A percentile compares a stretch with the other conserved stretches of the same genome.
Conservation (phyloP, 805 yeast genomes). For the Yarrowia sp. region DNA sequence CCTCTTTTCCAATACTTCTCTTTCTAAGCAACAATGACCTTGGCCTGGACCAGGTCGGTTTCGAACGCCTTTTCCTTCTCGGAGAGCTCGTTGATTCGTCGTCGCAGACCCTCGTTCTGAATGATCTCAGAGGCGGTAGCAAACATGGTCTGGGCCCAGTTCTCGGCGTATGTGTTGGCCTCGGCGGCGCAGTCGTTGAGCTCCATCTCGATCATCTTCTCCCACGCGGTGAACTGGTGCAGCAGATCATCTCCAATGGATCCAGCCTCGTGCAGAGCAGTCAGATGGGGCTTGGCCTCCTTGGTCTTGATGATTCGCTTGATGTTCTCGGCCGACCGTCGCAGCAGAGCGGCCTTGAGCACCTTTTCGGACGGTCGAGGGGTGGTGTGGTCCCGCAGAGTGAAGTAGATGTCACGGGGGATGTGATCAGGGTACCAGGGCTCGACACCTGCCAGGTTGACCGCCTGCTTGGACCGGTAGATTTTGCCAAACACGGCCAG, state of each 20-base stretch:
- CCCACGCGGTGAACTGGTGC: conserved; percentile 79
- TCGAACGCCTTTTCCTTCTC: conserved; percentile 41
- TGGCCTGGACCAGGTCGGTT: conserved; percentile 36
- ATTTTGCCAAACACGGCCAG: conserved; percentile 71
- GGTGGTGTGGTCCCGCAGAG: conserved; percentile 58
- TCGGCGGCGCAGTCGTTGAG: conserved; percentile 76
- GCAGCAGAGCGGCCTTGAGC: conserved; percentile 68
- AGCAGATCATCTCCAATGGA: conserved; percentile 88
- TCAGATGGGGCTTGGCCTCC: conserved; percentile 75
- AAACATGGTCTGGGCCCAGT: conserved; percentile 81
- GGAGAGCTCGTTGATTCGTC: conserved; percentile 59
- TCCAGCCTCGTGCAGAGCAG: conserved; percentile 80
- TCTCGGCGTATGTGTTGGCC: conserved; percentile 73
- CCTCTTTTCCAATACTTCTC: background rate
- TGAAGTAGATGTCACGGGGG: conserved; percentile 67
- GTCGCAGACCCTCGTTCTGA: conserved; percentile 87
- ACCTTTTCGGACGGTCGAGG: conserved; percentile 79
- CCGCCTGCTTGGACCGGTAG: conserved; percentile 62
- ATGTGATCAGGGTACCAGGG: conserved; percentile 76
- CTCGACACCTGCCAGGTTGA: conserved; percentile 62
- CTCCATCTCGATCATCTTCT: conserved; percentile 81
- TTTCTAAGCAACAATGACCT: conserved; percentile 29
- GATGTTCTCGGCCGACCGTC: conserved; percentile 85
- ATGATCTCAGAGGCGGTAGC: conserved; percentile 87
- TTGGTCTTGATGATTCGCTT: conserved; percentile 82